These are phyloP conservation scores for Astragalus glycyphyllos DNA, from an alignment of 306 rosid species.

Conservation along the genomic window DNA sequence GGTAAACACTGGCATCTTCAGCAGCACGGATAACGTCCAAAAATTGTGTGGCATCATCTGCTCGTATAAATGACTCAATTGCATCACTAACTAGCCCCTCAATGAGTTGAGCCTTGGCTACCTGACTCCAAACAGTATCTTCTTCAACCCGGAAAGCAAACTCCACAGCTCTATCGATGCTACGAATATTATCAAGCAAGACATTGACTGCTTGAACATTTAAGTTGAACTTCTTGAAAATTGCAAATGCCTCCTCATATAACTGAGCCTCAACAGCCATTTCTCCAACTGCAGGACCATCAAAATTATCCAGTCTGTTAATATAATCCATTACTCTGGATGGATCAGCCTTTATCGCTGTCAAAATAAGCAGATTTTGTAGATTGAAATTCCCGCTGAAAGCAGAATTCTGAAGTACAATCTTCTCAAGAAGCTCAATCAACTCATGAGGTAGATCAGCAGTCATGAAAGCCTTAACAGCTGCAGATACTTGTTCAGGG, in stretches of 20 bases:
- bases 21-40: slow-evolving; percentile 94
- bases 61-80: slow-evolving; percentile 94
- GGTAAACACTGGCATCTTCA: slow-evolving; percentile 79
- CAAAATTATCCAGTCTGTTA: slow-evolving; percentile 94
- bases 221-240: slow-evolving; percentile 97
- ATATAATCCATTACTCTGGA: slow-evolving; percentile 99
- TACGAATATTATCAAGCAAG: slow-evolving; percentile 80
- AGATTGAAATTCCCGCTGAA: slow-evolving; percentile 98
- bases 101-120: slow-evolving; percentile 96
- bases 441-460: slow-evolving; percentile 98
- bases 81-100: slow-evolving; percentile 99
- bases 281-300: slow-evolving; percentile 99
- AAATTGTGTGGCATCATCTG: slow-evolving; percentile 93
- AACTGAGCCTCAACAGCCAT: slow-evolving; percentile 95
- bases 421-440: slow-evolving; percentile 99
- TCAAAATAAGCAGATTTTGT: slow-evolving; percentile 92
- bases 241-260: slow-evolving; percentile 92
- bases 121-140: slow-evolving; percentile 99
- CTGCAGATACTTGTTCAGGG: slow-evolving; percentile 99
- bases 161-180: slow-evolving; percentile 96
- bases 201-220: slow-evolving; percentile 99
- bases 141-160: slow-evolving; percentile 99
- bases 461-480: slow-evolving; percentile 99
- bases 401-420: slow-evolving; percentile 99
- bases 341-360: slow-evolving; percentile 97